Percentiles rank a stretch among this genome's conserved stretches.
These are phyloP conservation scores for Sclerotinia subarctica DNA, from an alignment of 2,329 filamentous ascomycete species.

Conservation along the genomic window DNA sequence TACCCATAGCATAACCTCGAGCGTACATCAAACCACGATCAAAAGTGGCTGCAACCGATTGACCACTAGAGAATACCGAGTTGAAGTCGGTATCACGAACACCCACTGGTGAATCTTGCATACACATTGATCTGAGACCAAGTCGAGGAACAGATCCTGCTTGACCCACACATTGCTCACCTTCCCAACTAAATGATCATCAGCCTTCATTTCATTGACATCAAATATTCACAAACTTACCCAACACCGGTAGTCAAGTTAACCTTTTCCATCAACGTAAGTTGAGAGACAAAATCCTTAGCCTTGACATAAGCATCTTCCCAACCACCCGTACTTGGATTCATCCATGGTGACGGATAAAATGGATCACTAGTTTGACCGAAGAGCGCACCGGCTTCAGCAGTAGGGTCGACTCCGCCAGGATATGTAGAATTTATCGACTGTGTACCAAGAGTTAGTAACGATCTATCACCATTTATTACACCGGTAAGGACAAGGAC, in stretches of 20 bases:
- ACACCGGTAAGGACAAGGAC: slow-evolving; percentile 2
- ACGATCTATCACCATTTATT: background rate
- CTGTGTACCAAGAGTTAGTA: slow-evolving; percentile 14
- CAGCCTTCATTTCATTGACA: background rate
- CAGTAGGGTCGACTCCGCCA: slow-evolving; percentile 1
- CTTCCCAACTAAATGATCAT: slow-evolving; percentile 23
- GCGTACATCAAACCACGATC: slow-evolving; percentile 58
- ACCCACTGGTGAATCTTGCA: slow-evolving; percentile 38
- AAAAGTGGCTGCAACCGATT: slow-evolving; percentile 68
- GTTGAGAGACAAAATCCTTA: slow-evolving; percentile 62
- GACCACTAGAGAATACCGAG: slow-evolving; percentile 67
- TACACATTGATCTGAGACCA: slow-evolving; percentile 37
- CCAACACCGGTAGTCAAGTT: slow-evolving; percentile 83
- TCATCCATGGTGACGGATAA: slow-evolving; percentile 24
- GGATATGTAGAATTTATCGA: slow-evolving; percentile 4
- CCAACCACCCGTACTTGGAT: slow-evolving; percentile 47
- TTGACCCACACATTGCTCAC: slow-evolving; percentile 38
- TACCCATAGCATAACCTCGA: slow-evolving; percentile 48
- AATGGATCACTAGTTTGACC: slow-evolving; percentile 19
- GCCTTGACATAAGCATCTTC: slow-evolving; percentile 69
- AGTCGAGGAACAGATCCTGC: slow-evolving; percentile 35
- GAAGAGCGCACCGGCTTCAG: slow-evolving; percentile 5
- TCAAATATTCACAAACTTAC: slow-evolving; percentile 3
- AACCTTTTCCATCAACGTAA: slow-evolving; percentile 82
- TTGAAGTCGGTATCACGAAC: slow-evolving; percentile 58